Evolutionary conservation across 306 rosid genomes (phyloP), one percentile per base, ranked within the genome.

Genomic region (Fragaria iinumae): DNA sequence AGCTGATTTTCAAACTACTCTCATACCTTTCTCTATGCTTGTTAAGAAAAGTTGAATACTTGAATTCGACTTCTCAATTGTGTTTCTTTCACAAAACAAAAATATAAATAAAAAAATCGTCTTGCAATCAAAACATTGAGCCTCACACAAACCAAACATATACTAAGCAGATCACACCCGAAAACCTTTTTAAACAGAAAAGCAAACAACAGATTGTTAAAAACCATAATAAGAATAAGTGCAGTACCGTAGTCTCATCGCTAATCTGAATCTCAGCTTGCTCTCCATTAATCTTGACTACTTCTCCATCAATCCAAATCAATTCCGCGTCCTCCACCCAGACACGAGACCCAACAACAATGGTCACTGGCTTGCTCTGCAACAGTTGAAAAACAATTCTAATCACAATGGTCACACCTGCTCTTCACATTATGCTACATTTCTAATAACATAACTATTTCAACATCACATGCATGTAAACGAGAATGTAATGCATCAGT

Each of bases 261-360:
- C 89, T 88, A 62, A 90, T 79, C 82, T 89, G 87, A 81, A 95
- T 86, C 87, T 87, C 96, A 73, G 93, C 97, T 41, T 90, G 91
- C n/a, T 89, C 93, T 76, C 96, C 96, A 77, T 68, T 82, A 59
- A 95, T 92, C 68, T 77, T 83, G 71, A 82, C 29, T 56, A 92
- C 93, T 79, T 81, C 72, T 70, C 98, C 98, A 79, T 88, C 97
- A 83, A 81, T 76, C 98, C 98, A 95, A 76, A 89, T 89, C 71
- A 85, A 63, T 29, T 89, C 94, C 75, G 88, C 79, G 76, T 92
- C 89, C 77, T 83, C 96, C 81, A 90, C 90, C 97, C 97, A 92
- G 71, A 92, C 74, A 8, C 86, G 92, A 86, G 98, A 89, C 72
- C 96, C 97, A 64, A 88, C 92, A 79, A 86, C 83, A 72, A 95